These are phyloP conservation scores for Spergularia bocconei DNA, from an alignment of 148 eudicot species.

Conservation along the genomic window DNA sequence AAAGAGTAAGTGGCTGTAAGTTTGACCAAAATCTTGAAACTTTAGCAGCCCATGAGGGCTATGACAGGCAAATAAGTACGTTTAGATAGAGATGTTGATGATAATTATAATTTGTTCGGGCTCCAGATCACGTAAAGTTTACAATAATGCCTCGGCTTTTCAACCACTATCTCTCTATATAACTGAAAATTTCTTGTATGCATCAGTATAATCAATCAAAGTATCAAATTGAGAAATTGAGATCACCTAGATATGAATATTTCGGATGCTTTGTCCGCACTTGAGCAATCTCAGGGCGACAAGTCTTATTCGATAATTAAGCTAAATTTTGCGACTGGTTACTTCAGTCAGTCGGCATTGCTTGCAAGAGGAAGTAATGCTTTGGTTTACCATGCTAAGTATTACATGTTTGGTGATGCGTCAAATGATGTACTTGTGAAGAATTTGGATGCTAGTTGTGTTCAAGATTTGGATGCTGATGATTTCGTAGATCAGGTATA, in stretches of 20 bases:
- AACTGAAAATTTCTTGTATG: too few species aligned
- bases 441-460: conserved; percentile 57
- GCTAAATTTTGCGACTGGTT: conserved; percentile 42
- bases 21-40: neutral
- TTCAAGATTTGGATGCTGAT: conserved; percentile 53
- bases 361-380: conserved; percentile 77
- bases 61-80: too few species aligned
- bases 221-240: too few species aligned
- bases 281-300: too few species aligned
- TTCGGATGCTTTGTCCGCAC: neutral
- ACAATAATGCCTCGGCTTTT: too few species aligned
- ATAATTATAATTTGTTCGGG: neutral
- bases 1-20: neutral
- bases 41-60: neutral
- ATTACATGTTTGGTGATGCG: conserved; percentile 31
- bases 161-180: too few species aligned
- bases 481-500: conserved; percentile 59
- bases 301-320: conserved; percentile 32
- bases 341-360: conserved; percentile 53
- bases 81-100: neutral
- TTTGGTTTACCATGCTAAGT: conserved; percentile 57
- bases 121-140: neutral
- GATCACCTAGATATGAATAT: neutral
- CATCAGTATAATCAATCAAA: too few species aligned
- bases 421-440: conserved; percentile 49